These are phyloP conservation scores for Mycena albidolilacea DNA, from an alignment of 768 basidiomycete genomes.

Conservation along the genomic window DNA sequence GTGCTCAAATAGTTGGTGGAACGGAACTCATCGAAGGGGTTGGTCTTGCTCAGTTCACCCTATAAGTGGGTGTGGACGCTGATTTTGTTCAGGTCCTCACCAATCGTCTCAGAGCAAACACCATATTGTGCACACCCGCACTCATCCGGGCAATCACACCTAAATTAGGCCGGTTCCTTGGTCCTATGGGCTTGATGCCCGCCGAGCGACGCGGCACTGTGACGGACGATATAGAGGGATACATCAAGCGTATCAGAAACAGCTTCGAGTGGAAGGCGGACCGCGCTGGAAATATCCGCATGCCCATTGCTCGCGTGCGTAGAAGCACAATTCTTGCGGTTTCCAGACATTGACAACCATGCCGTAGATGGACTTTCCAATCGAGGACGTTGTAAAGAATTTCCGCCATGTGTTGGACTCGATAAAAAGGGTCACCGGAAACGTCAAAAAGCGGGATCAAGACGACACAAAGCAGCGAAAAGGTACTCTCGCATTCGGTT, in stretches of 20 bases:
- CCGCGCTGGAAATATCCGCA: slow-evolving; percentile 85
- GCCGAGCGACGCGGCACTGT: slow-evolving; percentile 95
- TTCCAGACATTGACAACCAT: slow-evolving; percentile 21
- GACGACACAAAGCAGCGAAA: slow-evolving; percentile 55
- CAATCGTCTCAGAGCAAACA: slow-evolving; percentile 83
- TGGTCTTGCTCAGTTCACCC: slow-evolving; percentile 48
- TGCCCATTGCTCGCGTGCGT: slow-evolving; percentile 84
- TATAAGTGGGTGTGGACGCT: slow-evolving; percentile 16
- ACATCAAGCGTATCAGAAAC: slow-evolving; percentile 84
- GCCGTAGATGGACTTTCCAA: slow-evolving; percentile 77
- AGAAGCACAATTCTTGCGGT: neutral
- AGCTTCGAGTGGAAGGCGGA: slow-evolving; percentile 96
- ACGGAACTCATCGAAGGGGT: slow-evolving; percentile 91
- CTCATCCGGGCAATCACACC: slow-evolving; percentile 86
- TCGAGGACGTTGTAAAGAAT: slow-evolving; percentile 85
- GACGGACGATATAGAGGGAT: slow-evolving; percentile 88
- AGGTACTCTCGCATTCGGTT: slow-evolving; percentile 52
- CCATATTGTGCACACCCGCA: slow-evolving; percentile 86
- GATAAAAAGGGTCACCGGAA: slow-evolving; percentile 83
- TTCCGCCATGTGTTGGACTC: slow-evolving; percentile 81
- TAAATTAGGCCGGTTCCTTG: slow-evolving; percentile 81
- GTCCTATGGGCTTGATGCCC: slow-evolving; percentile 96
- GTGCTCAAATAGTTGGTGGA: slow-evolving; percentile 93
- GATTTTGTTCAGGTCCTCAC: slow-evolving; percentile 70
- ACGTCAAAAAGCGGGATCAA: slow-evolving; percentile 63